Base-by-base conservation (phyloP, 495 filamentous ascomycete genomes). In the Neurospora sp. region DNA sequence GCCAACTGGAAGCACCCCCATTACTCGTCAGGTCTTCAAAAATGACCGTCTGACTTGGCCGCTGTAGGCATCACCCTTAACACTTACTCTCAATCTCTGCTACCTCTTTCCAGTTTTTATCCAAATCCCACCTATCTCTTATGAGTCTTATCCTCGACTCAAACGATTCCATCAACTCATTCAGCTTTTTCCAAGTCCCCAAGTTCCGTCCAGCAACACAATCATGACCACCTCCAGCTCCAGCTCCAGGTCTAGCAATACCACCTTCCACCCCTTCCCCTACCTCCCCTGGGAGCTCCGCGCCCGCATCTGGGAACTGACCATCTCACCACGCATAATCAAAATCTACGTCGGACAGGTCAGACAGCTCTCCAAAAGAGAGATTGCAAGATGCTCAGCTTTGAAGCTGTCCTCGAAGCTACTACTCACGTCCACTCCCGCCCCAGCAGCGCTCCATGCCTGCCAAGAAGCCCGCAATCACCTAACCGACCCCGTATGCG, bases 201-300 rank as follows among this genome's bases (percentile, higher is more conserved):
- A 41, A 14, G 4, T 41, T 1, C 39, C 39, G 39, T 41, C 40
- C 12, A 41, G 5, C 12, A 41, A 41, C 12, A 40, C 1, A 23
- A 11, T 5, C 4, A 49, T 49, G n/a, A 10, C 4, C 16, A 2
- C 7, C 9, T 49, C 41, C 71, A 40, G 37, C 31, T 20, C 46
- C 66, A 27, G 7, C 12, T 35, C 35, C 35, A 35, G 35, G 4
- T 35, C 31, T 3, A 35, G 4, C 2, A 8, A 74, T 3, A 60
- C 70, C 40, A 31, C 44, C 10, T 87, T 86, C 80, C 49, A 71
- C 39, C 72, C 44, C 41, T 87, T 87, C 78, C 16, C 80, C 46
- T 12, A 31, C 9, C 81, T 87, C 6, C 85, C 85, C 9, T 11
- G 81, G 37, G 85, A 87, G 76, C 80, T 87, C 60, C 85, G 85